Base-by-base conservation (phyloP, 2,329 filamentous ascomycete genomes). In the Mariannaea sp. region DNA sequence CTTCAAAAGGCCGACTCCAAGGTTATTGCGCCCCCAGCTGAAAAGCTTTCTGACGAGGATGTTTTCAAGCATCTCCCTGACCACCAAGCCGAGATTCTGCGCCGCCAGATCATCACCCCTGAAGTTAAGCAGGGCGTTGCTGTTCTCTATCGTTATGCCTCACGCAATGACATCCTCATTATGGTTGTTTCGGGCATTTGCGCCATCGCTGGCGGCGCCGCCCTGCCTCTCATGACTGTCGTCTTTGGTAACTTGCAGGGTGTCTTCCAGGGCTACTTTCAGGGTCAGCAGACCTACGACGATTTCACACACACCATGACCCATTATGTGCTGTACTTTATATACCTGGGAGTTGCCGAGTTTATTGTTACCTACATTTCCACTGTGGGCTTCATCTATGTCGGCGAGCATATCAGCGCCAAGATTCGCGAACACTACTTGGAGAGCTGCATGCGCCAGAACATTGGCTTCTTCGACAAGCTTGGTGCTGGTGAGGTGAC, bases 391-490 rank as follows among this genome's bases (percentile, higher is more conserved):
- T 97, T 95, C 75, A 96, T 97, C 64, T 96, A 91, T 66, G 87
- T 85, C 0, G 90, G 89, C 51, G 89, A 93, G 70, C 87, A 91
- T 66, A 85, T 92, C 67, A 86, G 86, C 53, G 83, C 84, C 57
- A 90, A 91, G 75, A 89, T 92, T 63, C 85, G 92, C 53, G 84
- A 90, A 68, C 82, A 90, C 62, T 97, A 97, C 65, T 82, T 99
- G 6, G 82, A 86, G 63, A 90, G 89, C 58, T 92, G 92, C 67
- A 77, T 96, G 76, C 84, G 85, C 56, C 92, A 96, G 70, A 96
- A 96, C 70, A 93, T 96, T 70, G 92, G 85, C 39, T 96, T 90
- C 72, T 96, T 95, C 73, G 94, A 97, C 72, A 94, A 94, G 67
- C 81, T 96, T 12, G 93, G 92, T 45, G 89, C 92, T 27, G 92